phyloP scores from a whole-genome alignment of 176 grass and related monocot species.

The Coix lacrymajobi region DNA sequence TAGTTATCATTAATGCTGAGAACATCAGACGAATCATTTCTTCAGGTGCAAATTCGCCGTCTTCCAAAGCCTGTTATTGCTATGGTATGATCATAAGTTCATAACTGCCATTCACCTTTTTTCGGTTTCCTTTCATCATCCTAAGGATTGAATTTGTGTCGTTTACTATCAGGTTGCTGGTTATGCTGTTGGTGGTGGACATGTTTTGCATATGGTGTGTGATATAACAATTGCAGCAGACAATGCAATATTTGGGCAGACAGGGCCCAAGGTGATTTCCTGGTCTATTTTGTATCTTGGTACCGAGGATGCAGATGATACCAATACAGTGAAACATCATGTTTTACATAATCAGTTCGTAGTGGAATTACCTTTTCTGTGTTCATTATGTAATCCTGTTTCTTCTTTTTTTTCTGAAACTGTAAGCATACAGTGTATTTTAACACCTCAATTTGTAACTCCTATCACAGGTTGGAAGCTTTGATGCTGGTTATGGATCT shows the following conservation, averaged over 20 bases:
- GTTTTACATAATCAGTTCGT: background rate
- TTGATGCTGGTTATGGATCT: constrained; percentile 96
- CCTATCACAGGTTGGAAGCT: constrained; percentile 70
- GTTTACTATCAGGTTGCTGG: constrained; percentile 63
- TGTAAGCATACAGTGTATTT: background rate
- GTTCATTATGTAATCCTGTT: background rate
- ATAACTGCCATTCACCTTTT: background rate
- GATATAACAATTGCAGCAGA: constrained; percentile 86
- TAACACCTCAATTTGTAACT: background rate
- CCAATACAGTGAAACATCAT: background rate
- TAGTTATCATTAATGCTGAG: background rate
- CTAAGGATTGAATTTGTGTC: background rate
- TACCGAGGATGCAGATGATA: background rate
- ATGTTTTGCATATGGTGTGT: constrained; percentile 93
- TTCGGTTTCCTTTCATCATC: background rate
- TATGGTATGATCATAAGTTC: constrained; percentile 46
- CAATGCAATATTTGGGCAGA: constrained; percentile 90
- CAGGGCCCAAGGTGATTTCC: constrained; percentile 74
- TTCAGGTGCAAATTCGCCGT: constrained; percentile 83
- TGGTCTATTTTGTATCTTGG: background rate
- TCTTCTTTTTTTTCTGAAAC: background rate
- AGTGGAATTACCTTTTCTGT: background rate
- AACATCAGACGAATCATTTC: background rate
- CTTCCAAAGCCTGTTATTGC: constrained; percentile 91
- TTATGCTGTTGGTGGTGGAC: constrained; percentile 87